phyloP scores from a whole-genome alignment of 129 eudicot genomes.

The Logfia minima region DNA sequence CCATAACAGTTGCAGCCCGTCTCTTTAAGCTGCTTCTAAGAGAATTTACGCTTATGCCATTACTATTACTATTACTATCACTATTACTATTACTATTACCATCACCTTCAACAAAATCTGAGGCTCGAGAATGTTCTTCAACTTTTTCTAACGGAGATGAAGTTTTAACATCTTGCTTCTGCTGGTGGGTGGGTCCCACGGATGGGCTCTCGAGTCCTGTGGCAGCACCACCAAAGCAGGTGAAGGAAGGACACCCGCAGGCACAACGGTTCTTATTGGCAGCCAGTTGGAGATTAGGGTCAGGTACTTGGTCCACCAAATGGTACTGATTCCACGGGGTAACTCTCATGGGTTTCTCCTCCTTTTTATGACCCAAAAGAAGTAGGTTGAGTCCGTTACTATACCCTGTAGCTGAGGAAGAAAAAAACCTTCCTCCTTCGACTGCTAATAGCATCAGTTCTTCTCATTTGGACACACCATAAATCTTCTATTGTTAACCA shows the following conservation, averaged over 20 bases:
- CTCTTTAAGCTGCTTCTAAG: conserved; percentile 82
- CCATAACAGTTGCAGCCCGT: conserved; percentile 11
- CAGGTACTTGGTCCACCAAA: conserved; percentile 72
- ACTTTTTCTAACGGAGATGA: conserved; percentile 34
- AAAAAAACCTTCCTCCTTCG: conserved; percentile 98
- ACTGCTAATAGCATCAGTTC: conserved; percentile 97
- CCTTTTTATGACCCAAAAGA: conserved; percentile 80
- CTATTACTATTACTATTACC: conserved; percentile 20
- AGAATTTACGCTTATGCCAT: conserved; percentile 26
- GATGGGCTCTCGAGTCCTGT: conserved; percentile 70
- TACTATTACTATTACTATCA: conserved; percentile 21
- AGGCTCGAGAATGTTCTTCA: conserved; percentile 33
- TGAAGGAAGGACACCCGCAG: conserved; percentile 85
- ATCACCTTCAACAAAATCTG: conserved; percentile 42
- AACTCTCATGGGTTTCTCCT: conserved; percentile 95
- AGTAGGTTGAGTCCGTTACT: conserved; percentile 87
- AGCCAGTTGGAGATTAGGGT: conserved; percentile 81
- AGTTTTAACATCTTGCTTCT: conserved; percentile 29
- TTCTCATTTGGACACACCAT: conserved; percentile 66
- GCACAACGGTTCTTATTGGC: conserved; percentile 58
- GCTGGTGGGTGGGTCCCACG: conserved; percentile 63
- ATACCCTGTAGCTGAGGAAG: conserved; percentile 93
- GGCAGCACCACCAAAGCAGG: conserved; percentile 80
- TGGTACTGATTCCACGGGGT: conserved; percentile 92
- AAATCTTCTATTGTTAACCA: conserved; percentile 15